Evolutionary conservation across 768 basidiomycete genomes (phyloP).

Genomic region (Phlegmacium glaucopus): DNA sequence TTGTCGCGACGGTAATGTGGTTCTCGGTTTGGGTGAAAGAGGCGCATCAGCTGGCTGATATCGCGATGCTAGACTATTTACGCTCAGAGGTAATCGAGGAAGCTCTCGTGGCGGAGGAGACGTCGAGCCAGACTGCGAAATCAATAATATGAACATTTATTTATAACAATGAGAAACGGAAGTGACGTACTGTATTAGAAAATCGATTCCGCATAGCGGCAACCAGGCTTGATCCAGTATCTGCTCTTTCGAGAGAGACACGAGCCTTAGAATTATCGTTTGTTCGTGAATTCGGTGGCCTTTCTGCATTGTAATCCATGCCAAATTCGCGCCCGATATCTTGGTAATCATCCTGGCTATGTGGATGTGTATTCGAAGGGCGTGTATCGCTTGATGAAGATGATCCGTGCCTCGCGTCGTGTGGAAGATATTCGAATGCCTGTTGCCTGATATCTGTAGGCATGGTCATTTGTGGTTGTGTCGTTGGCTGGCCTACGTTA

Average conservation of each 20-base stretch:
- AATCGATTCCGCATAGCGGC: slow-evolving; percentile 69
- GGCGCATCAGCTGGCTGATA: slow-evolving; percentile 49
- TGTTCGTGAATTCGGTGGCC: slow-evolving; percentile 22
- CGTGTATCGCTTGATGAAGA: slow-evolving; percentile 13
- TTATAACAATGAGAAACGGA: slow-evolving; percentile 2
- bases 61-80: slow-evolving; percentile 58
- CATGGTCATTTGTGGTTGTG: slow-evolving; percentile 15
- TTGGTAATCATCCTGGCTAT: slow-evolving; percentile 2
- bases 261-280: slow-evolving; percentile 26
- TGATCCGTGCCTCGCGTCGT: slow-evolving; percentile 5
- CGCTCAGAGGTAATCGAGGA: slow-evolving; percentile 61
- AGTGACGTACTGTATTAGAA: slow-evolving; percentile 45
- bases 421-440: not conserved
- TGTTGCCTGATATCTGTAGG: slow-evolving; percentile 8
- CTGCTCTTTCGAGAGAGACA: slow-evolving; percentile 42
- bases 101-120: slow-evolving; percentile 60
- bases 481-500: slow-evolving; percentile 14
- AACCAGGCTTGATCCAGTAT: slow-evolving; percentile 59
- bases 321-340: slow-evolving; percentile 15
- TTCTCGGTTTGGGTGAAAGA: slow-evolving; percentile 32
- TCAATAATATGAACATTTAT: slow-evolving; percentile 5
- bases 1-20: slow-evolving; percentile 25
- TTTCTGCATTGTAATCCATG: slow-evolving; percentile 3
- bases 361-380: not conserved
- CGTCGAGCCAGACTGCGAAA: slow-evolving; percentile 41